A percentile compares a stretch with the other conserved stretches of the same genome.
Evolutionary conservation across 257 asterid genomes (phyloP).

Genomic region (Capsicum rhomboideum): DNA sequence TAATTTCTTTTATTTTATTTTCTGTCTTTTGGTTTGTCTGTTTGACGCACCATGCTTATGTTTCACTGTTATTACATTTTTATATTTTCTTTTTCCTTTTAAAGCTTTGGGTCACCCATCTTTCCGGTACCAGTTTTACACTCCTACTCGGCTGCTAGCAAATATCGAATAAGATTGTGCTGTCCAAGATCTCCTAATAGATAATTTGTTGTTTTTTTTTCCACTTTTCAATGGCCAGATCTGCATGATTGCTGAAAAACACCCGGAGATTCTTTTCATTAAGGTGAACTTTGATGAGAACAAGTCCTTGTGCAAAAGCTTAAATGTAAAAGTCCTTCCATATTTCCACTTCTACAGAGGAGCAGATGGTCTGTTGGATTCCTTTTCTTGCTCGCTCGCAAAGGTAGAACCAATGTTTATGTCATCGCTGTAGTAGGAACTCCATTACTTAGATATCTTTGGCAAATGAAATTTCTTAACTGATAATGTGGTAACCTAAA

Average conservation of each 20-base stretch:
- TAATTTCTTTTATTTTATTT: not conserved
- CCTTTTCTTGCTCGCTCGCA: constrained; percentile 78
- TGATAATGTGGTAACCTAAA: not conserved
- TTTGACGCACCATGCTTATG: not conserved
- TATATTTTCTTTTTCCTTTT: not conserved
- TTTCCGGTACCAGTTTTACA: not conserved
- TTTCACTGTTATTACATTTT: not conserved
- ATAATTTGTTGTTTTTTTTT: not conserved
- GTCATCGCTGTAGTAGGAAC: not conserved
- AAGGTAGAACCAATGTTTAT: constrained; percentile 30
- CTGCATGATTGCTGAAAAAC: constrained; percentile 51
- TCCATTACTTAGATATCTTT: not conserved
- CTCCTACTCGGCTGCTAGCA: not conserved
- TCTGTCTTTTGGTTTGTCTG: not conserved
- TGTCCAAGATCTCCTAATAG: not conserved
- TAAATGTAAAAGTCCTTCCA: constrained; percentile 75
- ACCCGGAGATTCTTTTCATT: constrained; percentile 58
- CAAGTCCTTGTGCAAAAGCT: constrained; percentile 63
- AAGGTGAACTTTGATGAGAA: constrained; percentile 75
- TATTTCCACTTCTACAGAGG: constrained; percentile 69
- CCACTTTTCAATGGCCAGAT: constrained; percentile 23
- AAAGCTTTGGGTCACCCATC: not conserved
- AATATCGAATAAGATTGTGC: not conserved
- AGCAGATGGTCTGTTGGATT: constrained; percentile 55
- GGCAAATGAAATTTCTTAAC: not conserved